Percentiles rank a stretch among this genome's conserved stretches.
Evolutionary conservation across 1,139 yeast species (phyloP).

Genomic region (Saccharomycopsis hybrid): DNA sequence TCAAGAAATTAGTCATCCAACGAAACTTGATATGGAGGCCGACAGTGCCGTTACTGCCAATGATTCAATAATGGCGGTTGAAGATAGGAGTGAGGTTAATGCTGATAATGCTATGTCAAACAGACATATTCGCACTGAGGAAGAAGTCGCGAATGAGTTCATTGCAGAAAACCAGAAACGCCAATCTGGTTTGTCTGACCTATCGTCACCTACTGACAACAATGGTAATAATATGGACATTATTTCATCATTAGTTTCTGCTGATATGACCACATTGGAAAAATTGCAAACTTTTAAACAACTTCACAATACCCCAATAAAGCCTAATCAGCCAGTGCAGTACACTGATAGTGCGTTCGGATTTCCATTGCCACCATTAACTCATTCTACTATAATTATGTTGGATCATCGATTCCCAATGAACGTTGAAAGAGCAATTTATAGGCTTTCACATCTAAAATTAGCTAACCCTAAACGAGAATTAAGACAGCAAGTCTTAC

Average conservation of each 20-base stretch:
- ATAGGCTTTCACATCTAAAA: slow-evolving; percentile 84
- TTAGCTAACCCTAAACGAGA: slow-evolving; percentile 92
- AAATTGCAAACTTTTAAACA: slow-evolving; percentile 17
- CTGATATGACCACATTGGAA: slow-evolving; percentile 19
- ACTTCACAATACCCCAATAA: slow-evolving; percentile 19
- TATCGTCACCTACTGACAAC: too few species aligned
- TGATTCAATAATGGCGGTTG: slow-evolving; percentile 19
- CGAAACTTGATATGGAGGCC: too few species aligned
- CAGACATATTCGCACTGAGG: neutral
- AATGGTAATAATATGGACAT: slow-evolving; percentile 18
- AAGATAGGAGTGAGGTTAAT: too few species aligned
- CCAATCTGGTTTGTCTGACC: slow-evolving; percentile 1
- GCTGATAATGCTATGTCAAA: too few species aligned
- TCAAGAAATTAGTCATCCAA: slow-evolving; percentile 2
- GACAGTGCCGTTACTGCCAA: too few species aligned
- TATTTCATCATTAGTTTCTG: slow-evolving; percentile 15
- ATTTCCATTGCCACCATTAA: slow-evolving; percentile 75
- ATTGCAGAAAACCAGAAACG: neutral
- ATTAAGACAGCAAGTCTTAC: slow-evolving; percentile 79
- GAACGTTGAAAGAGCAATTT: slow-evolving; percentile 93
- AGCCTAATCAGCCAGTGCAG: slow-evolving; percentile 64
- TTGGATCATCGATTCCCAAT: slow-evolving; percentile 82
- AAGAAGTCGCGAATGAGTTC: neutral
- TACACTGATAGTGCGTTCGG: slow-evolving; percentile 83
- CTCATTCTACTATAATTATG: slow-evolving; percentile 70